Evolutionary conservation across 164 flowering plant species (phyloP).

Genomic region (Vitis amurensis): DNA sequence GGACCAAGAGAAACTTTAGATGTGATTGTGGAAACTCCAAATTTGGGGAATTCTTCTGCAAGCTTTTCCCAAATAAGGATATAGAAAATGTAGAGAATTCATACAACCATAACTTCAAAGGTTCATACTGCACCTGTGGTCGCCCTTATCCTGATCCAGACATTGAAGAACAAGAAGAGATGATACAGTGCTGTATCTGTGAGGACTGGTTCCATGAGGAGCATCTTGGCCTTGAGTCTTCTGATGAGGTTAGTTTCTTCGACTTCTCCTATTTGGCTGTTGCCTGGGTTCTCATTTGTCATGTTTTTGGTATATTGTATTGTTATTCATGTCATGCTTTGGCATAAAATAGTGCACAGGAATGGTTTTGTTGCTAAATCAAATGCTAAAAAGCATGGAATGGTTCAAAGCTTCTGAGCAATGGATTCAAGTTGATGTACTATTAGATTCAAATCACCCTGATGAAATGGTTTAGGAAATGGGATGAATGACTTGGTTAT

Average conservation of each 20-base stretch:
- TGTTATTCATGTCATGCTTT: background rate
- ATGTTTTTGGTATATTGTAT: background rate
- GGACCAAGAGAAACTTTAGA: constrained; percentile 95
- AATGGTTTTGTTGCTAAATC: too few relatives aligned
- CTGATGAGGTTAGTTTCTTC: constrained; percentile 59
- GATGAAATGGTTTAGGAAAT: too few relatives aligned
- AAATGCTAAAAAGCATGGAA: too few relatives aligned
- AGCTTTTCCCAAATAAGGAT: constrained; percentile 77
- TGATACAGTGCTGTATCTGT: constrained; percentile 95
- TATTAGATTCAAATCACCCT: too few relatives aligned
- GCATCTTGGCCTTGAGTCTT: constrained; percentile 73
- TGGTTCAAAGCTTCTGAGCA: too few relatives aligned
- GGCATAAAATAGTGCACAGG: background rate
- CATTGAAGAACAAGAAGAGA: constrained; percentile 88
- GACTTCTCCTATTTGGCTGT: background rate
- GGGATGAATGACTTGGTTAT: too few relatives aligned
- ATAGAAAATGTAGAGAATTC: constrained; percentile 68
- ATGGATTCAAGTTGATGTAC: too few relatives aligned
- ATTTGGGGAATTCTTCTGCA: constrained; percentile 86
- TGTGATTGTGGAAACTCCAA: constrained; percentile 99
- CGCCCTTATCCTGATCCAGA: constrained; percentile 95
- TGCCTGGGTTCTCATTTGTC: background rate
- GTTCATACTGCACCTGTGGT: constrained; percentile 82
- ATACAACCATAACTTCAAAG: constrained; percentile 95
- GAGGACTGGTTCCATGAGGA: constrained; percentile 99